Conservation (phyloP, 108 stramenopile species). For the Fragilaria crotonensis region DNA sequence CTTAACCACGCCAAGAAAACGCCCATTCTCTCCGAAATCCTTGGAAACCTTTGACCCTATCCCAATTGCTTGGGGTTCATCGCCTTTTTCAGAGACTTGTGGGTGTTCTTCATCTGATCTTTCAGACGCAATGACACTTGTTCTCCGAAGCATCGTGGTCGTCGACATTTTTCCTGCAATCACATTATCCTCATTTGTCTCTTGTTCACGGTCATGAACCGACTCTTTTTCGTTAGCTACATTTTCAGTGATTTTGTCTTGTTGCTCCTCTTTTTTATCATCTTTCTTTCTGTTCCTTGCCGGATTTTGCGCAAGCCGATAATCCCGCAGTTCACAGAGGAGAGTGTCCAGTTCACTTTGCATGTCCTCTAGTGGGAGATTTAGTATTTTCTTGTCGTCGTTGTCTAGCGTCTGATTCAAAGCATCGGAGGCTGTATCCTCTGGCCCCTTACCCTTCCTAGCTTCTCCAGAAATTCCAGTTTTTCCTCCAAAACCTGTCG, state of each 20-base stretch:
- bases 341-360: neutral
- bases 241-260: neutral
- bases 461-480: neutral
- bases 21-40: conserved; percentile 4
- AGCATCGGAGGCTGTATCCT: neutral
- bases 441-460: neutral
- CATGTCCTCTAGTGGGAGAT: neutral
- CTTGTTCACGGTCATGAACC: too few relatives aligned
- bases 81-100: neutral
- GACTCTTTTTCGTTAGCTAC: neutral
- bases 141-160: neutral
- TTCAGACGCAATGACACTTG: neutral
- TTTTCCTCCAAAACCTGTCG: neutral
- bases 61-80: neutral
- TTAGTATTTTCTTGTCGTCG: neutral
- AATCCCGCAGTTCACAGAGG: neutral
- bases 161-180: neutral
- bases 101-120: neutral
- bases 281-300: neutral
- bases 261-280: neutral
- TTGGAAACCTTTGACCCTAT: conserved; percentile 12
- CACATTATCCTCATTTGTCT: neutral
- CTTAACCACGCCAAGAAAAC: conserved; percentile 5
- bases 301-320: neutral
- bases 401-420: neutral